Evolutionary conservation across 2,329 filamentous ascomycete genomes (phyloP).

Genomic region (Emericellopsis cladophorae): DNA sequence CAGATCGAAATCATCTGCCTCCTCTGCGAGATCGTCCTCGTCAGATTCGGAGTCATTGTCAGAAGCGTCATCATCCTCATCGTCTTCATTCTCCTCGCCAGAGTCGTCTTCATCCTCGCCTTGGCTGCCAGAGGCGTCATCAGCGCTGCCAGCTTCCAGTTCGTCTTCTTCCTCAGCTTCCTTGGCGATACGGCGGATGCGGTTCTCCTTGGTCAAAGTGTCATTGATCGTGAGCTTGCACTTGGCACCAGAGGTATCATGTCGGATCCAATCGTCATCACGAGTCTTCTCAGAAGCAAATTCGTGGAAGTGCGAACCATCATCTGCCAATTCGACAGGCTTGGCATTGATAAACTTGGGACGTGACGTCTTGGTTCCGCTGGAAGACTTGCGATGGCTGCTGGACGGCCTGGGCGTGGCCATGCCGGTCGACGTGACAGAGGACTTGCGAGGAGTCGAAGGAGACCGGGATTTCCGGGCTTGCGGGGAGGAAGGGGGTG

Average conservation of each 20-base stretch:
- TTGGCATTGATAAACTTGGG: slow-evolving; percentile 38
- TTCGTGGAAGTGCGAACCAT: slow-evolving; percentile 67
- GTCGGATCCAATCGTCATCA: slow-evolving; percentile 81
- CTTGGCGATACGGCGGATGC: slow-evolving; percentile 71
- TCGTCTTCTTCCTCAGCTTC: slow-evolving; percentile 86
- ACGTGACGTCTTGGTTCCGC: slow-evolving; percentile 3
- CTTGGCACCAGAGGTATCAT: slow-evolving; percentile 49
- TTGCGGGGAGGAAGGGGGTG: neutral
- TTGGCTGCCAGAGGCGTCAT: slow-evolving; percentile 5
- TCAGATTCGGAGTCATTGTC: slow-evolving; percentile 37
- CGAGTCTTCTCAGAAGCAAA: slow-evolving; percentile 74
- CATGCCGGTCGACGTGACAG: neutral
- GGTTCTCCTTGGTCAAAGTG: slow-evolving; percentile 79
- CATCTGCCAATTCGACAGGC: slow-evolving; percentile 35
- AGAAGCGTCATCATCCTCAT: slow-evolving; percentile 34
- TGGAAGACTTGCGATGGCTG: slow-evolving; percentile 11
- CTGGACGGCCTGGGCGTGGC: slow-evolving; percentile 1
- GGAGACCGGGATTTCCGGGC: slow-evolving; percentile 13
- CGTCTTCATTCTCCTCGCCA: slow-evolving; percentile 31
- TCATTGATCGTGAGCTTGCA: slow-evolving; percentile 78
- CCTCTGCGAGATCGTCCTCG: slow-evolving; percentile 37
- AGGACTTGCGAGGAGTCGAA: slow-evolving; percentile 1
- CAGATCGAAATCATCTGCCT: slow-evolving; percentile 37
- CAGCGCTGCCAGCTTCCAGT: slow-evolving; percentile 50
- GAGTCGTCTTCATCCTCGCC: slow-evolving; percentile 24